These are phyloP conservation scores for Calonectria pauciramosa DNA, from an alignment of 2,329 filamentous ascomycete genomes.

Conservation along the genomic window DNA sequence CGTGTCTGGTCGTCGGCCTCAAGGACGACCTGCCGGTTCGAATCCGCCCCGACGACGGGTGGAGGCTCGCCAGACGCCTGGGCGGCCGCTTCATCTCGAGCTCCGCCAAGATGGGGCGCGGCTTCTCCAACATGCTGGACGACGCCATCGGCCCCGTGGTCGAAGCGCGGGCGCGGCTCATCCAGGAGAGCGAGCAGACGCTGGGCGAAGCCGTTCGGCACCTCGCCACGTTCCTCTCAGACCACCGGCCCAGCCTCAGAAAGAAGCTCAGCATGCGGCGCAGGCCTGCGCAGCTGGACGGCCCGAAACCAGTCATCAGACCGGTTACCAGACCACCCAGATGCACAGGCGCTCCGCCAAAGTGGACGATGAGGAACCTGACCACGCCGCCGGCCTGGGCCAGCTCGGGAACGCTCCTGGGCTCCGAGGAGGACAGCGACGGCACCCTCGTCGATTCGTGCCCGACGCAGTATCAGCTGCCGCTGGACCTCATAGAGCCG, in stretches of 20 bases:
- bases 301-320: constrained; percentile 10
- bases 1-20: constrained; percentile 32
- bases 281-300: background rate
- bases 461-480: constrained; percentile 31
- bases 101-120: constrained; percentile 20
- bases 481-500: constrained; percentile 30
- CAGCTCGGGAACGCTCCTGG: background rate
- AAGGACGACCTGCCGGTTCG: constrained; percentile 23
- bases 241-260: constrained; percentile 3
- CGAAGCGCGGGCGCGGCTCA: constrained; percentile 28
- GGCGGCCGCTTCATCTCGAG: constrained; percentile 29
- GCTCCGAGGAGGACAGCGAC: constrained; percentile 21
- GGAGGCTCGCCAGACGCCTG: constrained; percentile 25
- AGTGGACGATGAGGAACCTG: constrained; percentile 32
- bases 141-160: constrained; percentile 27
- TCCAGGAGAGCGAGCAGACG: constrained; percentile 33
- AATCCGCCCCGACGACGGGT: constrained; percentile 24
- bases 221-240: constrained; percentile 9
- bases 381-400: constrained; percentile 15
- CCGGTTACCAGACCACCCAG: constrained; percentile 3
- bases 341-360: constrained; percentile 32
- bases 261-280: constrained; percentile 14
- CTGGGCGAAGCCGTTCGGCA: constrained; percentile 27
- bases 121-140: constrained; percentile 21
- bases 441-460: constrained; percentile 26